Percentiles rank a stretch among this genome's conserved stretches.
Evolutionary conservation across 164 flowering plant species (phyloP).

Genomic region (Annona squamosa): DNA sequence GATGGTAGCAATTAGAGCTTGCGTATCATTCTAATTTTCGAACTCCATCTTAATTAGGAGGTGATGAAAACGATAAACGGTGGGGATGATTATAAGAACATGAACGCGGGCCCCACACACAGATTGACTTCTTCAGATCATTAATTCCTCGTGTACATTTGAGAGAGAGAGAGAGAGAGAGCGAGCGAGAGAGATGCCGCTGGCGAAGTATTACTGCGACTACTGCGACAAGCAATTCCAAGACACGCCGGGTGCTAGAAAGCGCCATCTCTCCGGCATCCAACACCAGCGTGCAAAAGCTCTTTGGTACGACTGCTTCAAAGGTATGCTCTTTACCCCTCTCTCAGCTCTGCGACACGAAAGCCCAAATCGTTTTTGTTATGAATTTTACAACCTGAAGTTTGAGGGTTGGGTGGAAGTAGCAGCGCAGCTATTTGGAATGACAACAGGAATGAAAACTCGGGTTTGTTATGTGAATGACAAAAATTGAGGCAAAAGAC

Average conservation of each 20-base stretch:
- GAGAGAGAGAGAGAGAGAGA: not conserved
- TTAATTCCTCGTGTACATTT: not conserved
- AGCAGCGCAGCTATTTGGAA: too few relatives aligned
- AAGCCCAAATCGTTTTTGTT: not conserved
- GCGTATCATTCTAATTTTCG: not conserved
- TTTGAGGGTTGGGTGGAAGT: not conserved
- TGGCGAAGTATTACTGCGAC: constrained; percentile 82
- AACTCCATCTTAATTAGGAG: not conserved
- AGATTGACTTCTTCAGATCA: not conserved
- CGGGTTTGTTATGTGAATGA: not conserved
- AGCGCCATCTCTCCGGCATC: constrained; percentile 71
- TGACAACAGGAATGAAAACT: too few relatives aligned
- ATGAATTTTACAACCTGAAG: not conserved
- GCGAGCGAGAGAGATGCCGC: constrained; percentile 30
- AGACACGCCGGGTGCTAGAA: constrained; percentile 66
- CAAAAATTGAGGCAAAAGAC: not conserved
- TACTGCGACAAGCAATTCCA: constrained; percentile 93
- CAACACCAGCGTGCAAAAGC: constrained; percentile 73
- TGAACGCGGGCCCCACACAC: not conserved
- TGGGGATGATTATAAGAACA: not conserved
- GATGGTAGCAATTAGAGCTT: too few relatives aligned
- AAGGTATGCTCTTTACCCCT: constrained; percentile 16
- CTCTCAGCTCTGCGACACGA: not conserved
- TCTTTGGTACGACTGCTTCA: constrained; percentile 65
- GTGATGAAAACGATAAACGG: not conserved